These are phyloP conservation scores for Ceriops decandra DNA, from an alignment of 345 rosid species.

Conservation along the genomic window DNA sequence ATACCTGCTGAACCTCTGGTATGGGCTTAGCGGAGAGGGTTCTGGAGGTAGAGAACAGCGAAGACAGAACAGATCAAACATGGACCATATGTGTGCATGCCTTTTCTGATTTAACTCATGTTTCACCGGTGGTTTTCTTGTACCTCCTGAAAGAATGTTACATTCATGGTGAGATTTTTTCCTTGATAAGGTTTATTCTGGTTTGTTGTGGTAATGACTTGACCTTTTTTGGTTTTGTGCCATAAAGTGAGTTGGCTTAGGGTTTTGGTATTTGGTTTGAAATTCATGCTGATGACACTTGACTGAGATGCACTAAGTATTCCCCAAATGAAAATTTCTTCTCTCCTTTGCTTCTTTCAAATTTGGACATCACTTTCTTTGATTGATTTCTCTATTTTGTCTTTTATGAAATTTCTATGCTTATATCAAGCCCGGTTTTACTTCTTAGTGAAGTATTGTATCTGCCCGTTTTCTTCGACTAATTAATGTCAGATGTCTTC, in stretches of 20 bases:
- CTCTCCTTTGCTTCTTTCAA: no score
- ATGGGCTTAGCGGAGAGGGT: constrained; percentile 48
- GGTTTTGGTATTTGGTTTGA: not conserved
- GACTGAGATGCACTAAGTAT: no score
- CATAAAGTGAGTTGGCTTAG: no score
- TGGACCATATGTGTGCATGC: constrained; percentile 48
- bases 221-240: not conserved
- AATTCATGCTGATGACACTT: not conserved
- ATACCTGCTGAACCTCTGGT: constrained; percentile 7
- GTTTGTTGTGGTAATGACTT: not conserved
- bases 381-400: no score
- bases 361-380: no score
- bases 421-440: no score
- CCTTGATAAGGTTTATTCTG: not conserved
- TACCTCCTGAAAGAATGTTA: constrained; percentile 80
- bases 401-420: no score
- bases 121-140: constrained; percentile 69
- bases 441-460: no score
- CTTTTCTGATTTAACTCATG: constrained; percentile 53
- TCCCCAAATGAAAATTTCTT: no score
- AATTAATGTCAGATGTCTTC: no score
- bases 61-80: constrained; percentile 15
- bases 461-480: no score
- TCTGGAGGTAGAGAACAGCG: constrained; percentile 13
- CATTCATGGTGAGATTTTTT: constrained; percentile 44